Evolutionary conservation across 23 red algal genomes (phyloP).

Genomic region (Gracilaria domingensis): DNA sequence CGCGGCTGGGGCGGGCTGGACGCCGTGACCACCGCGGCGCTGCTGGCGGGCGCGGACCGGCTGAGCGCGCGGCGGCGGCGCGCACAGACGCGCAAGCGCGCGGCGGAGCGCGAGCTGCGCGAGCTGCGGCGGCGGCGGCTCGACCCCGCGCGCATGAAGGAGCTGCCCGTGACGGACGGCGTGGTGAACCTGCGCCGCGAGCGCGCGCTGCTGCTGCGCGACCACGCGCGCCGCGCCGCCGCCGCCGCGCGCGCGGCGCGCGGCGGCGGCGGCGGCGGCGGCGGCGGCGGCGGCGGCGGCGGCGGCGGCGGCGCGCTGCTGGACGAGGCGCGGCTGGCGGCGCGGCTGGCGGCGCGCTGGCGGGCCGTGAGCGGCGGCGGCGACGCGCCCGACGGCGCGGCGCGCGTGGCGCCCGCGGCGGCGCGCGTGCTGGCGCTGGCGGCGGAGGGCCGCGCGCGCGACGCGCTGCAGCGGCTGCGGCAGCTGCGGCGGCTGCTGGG

Average conservation of each 20-base stretch:
- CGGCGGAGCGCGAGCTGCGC: background rate
- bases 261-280: background rate
- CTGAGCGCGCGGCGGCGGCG: background rate
- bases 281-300: background rate
- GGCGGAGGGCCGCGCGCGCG: background rate
- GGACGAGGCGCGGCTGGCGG: background rate
- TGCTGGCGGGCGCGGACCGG: background rate
- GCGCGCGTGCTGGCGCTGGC: background rate
- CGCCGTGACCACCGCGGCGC: background rate
- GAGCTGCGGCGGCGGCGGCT: background rate
- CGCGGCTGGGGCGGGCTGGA: too few relatives aligned
- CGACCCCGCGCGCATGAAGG: background rate
- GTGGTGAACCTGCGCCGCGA: background rate
- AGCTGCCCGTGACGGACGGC: background rate
- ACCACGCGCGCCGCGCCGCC: background rate
- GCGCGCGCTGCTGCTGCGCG: background rate
- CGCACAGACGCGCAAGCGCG: background rate
- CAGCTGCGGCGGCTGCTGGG: background rate
- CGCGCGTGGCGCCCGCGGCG: background rate
- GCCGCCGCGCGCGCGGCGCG: background rate
- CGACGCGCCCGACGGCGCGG: background rate
- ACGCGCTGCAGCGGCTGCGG: background rate
- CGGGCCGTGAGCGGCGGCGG: background rate
- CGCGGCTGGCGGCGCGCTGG: background rate
- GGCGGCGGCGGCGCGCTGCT: background rate